These are phyloP conservation scores for Phytophthora ramorum DNA, from an alignment of 352 stramenopile species.

Conservation along the genomic window DNA sequence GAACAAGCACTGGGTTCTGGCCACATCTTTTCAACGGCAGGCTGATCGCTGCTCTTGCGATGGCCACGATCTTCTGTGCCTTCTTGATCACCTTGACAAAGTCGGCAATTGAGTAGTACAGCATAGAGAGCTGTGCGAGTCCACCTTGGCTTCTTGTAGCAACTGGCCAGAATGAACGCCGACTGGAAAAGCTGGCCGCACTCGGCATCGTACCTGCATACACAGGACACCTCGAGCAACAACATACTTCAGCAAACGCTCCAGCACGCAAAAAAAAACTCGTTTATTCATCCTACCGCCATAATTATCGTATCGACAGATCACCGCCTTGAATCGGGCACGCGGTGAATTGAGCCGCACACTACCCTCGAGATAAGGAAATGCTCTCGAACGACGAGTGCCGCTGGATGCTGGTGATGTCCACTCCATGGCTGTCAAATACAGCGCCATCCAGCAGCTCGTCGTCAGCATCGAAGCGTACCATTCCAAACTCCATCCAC, in stretches of 20 bases:
- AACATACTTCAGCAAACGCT: not conserved
- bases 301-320: constrained; percentile 54
- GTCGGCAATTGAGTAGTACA: no score
- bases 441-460: constrained; percentile 69
- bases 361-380: constrained; percentile 53
- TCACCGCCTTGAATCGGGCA: constrained; percentile 9
- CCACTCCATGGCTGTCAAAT: constrained; percentile 63
- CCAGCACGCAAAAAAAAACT: constrained; percentile 26
- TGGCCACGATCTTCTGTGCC: no score
- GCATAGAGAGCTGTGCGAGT: no score
- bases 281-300: constrained; percentile 38
- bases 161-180: no score
- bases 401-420: constrained; percentile 73
- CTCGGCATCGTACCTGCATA: no score
- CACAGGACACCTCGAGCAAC: no score
- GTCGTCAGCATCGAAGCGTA: constrained; percentile 71
- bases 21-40: no score
- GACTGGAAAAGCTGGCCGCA: no score
- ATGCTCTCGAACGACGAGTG: constrained; percentile 87
- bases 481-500: constrained; percentile 91
- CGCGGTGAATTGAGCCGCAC: not conserved
- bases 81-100: no score
- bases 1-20: no score
- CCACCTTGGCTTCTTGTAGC: no score
- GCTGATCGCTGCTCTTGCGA: no score